Base-by-base conservation (phyloP, 1,284 basidiomycete species). In the Rhodofomes roseus region DNA sequence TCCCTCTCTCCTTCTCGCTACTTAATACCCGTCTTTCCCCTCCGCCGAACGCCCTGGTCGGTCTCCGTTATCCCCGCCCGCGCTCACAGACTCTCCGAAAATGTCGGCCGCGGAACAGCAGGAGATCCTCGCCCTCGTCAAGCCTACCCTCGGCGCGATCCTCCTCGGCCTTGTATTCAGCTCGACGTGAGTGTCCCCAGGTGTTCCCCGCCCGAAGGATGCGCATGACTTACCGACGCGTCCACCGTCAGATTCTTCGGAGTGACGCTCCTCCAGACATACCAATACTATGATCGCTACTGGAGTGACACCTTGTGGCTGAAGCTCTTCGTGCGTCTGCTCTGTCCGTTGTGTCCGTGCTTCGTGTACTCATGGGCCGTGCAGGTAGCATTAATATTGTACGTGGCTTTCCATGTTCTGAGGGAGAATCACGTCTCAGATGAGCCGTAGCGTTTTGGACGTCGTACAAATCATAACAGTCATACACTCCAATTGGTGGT, bases 271-370 rank as follows among this genome's bases (percentile, higher is more conserved):
- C 50, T 57, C 22, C 57, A 58, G 52, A 58, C 46, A 11, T 58
- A 58, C 31, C 57, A 58, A 23, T 58, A 58, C 31, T 58, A 58
- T 39, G 57, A 58, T 31, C 50, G 57, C n/a, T 58, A 54, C 46
- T 54, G 39, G 57, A 41, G 8, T 18, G 57, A 58, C 52, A 18
- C 39, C 14, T 5, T 31, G 23, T 53, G 51, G 50, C 39, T 58
- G 25, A 58, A 58, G 51, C 25, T 54, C 25, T 58, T 58, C 25
- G 57, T 58, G 41, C 23, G 57, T 50, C 18, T 34, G 31, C 11
- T 31, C 23, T 23, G 8, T 44, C 23, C 43, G 8, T 9, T 23
- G 18, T 23, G n/a, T 11, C 22, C 14, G 4, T 58, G 22, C n/a
- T n/a, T 2, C 18, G 40, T 29, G 7, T 23, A 8, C 29, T 57